These are phyloP conservation scores for Skeletonema potamos DNA, from an alignment of 108 stramenopile species.

Conservation along the genomic window DNA sequence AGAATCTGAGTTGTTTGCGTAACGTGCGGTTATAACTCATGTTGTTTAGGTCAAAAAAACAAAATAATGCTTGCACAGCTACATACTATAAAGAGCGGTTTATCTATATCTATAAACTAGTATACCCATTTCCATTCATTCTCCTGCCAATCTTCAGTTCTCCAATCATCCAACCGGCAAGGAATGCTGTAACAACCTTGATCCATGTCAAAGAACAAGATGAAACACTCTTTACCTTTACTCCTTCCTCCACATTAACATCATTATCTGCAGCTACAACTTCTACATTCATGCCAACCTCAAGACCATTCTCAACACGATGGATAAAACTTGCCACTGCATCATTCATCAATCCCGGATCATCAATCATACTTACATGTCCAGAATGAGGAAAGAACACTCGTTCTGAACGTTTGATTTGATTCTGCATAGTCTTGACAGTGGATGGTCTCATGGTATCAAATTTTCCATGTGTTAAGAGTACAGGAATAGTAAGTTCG, in stretches of 20 bases:
- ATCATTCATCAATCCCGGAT: slow-evolving; percentile 50
- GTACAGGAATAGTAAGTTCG: slow-evolving; percentile 37
- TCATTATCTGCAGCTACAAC: no score
- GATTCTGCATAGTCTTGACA: slow-evolving; percentile 38
- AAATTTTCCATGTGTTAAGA: slow-evolving; percentile 47
- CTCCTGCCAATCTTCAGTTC: neutral
- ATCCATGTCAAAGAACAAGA: neutral
- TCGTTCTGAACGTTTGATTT: slow-evolving; percentile 18
- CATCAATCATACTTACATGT: slow-evolving; percentile 57
- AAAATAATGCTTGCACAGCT: no score
- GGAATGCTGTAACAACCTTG: neutral
- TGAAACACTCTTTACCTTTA: neutral
- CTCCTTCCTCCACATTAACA: no score
- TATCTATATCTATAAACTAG: no score
- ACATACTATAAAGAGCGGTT: no score
- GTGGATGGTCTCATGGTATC: slow-evolving; percentile 57
- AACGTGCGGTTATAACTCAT: neutral
- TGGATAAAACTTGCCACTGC: slow-evolving; percentile 34
- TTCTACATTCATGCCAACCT: neutral
- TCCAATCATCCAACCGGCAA: neutral
- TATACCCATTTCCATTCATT: neutral
- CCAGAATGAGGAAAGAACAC: slow-evolving; percentile 43
- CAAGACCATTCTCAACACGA: slow-evolving; percentile 14
- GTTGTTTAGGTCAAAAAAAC: neutral
- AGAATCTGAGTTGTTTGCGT: neutral